Evolutionary conservation across 2,329 filamentous ascomycete genomes (phyloP).

Genomic region (Stromatinia cepivora): DNA sequence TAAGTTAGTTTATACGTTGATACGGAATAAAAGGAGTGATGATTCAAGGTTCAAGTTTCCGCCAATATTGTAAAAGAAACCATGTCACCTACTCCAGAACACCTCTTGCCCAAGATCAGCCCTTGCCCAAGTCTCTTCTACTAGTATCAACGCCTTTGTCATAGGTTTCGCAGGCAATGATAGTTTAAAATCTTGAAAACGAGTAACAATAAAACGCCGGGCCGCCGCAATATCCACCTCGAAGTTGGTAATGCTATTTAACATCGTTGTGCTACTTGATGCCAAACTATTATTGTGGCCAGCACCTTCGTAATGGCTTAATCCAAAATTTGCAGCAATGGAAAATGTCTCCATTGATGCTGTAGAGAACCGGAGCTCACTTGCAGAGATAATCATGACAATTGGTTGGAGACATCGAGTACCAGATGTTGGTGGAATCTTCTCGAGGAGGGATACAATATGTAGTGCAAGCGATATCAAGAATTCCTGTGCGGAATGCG

Average conservation of each 20-base stretch:
- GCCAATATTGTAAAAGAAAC: not conserved
- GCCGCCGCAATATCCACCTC: conserved; percentile 37
- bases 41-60: not conserved
- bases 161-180: conserved; percentile 38
- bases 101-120: conserved; percentile 32
- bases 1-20: not conserved
- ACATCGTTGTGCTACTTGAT: conserved; percentile 22
- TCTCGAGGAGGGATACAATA: conserved; percentile 35
- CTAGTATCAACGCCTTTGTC: conserved; percentile 31
- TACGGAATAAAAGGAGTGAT: not conserved
- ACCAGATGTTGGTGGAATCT: conserved; percentile 33
- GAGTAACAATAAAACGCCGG: conserved; percentile 32
- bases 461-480: conserved; percentile 37
- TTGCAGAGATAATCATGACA: conserved; percentile 33
- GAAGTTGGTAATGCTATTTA: conserved; percentile 32
- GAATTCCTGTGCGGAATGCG: conserved; percentile 33
- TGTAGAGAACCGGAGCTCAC: conserved; percentile 34
- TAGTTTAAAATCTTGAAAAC: conserved; percentile 36
- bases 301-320: not conserved
- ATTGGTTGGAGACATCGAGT: conserved; percentile 39
- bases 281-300: conserved; percentile 6
- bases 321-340: conserved; percentile 12
- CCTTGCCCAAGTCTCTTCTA: conserved; percentile 37
- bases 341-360: conserved; percentile 9
- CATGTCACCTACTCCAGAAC: conserved; percentile 30